phyloP scores from a whole-genome alignment of 129 eudicot genomes.

The Flaveria linearis region DNA sequence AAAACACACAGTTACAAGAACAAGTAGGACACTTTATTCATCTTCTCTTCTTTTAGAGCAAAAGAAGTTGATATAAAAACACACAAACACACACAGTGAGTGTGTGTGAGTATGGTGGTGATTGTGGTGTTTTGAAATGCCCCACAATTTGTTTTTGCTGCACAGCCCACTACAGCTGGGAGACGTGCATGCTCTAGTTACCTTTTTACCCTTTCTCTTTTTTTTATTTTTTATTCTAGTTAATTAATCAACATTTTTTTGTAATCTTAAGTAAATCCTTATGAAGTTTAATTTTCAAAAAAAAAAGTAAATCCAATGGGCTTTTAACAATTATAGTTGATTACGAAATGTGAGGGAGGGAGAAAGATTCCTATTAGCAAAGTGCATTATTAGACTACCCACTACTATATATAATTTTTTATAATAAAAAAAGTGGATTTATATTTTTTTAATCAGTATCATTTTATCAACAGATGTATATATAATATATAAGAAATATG shows the following conservation, averaged over 20 bases:
- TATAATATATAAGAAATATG: too few species aligned
- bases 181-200: constrained; percentile 37
- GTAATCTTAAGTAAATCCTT: constrained; percentile 6
- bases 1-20: constrained; percentile 38
- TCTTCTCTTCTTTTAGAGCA: constrained; percentile 36
- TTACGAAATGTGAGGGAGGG: background rate
- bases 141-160: constrained; percentile 46
- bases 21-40: constrained; percentile 35
- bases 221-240: background rate
- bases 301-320: constrained; percentile 12
- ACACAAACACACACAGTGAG: constrained; percentile 19
- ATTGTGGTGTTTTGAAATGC: constrained; percentile 40
- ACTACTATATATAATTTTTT: background rate
- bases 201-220: constrained; percentile 32
- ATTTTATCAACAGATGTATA: too few species aligned
- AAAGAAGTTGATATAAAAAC: constrained; percentile 30
- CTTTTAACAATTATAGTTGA: too few species aligned
- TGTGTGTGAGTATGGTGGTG: constrained; percentile 7
- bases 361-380: background rate
- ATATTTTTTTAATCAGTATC: too few species aligned
- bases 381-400: constrained; percentile 9
- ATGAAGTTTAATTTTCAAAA: too few species aligned
- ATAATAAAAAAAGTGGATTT: background rate
- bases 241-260: background rate
- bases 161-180: constrained; percentile 48